Evolutionary conservation across 805 yeast species (phyloP).

Genomic region (Lachancea meyersii): DNA sequence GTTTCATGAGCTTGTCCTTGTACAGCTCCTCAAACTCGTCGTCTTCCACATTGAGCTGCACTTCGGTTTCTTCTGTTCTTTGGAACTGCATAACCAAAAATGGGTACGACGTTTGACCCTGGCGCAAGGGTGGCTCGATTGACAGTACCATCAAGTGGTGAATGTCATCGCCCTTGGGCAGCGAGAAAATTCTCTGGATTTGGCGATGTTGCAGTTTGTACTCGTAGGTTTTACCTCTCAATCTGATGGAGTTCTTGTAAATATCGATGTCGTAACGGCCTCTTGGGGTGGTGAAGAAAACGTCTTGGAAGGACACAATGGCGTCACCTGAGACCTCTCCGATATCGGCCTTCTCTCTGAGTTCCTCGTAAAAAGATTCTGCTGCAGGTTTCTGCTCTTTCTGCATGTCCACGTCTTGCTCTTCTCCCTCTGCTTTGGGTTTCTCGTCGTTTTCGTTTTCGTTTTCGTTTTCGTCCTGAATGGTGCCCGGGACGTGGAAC

Average conservation of each 20-base stretch:
- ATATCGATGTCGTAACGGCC: conserved; percentile 97
- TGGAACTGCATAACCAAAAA: conserved; percentile 85
- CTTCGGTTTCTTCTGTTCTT: conserved; percentile 84
- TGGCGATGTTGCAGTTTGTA: conserved; percentile 89
- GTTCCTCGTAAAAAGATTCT: conserved; percentile 77
- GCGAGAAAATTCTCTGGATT: conserved; percentile 81
- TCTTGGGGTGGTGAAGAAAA: conserved; percentile 9
- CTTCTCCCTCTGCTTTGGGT: conserved; percentile 32
- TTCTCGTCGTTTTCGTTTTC: conserved; percentile 31
- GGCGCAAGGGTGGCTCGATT: conserved; percentile 94
- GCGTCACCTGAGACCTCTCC: conserved; percentile 87
- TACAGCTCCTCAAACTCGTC: conserved; percentile 72
- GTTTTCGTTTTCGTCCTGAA: conserved; percentile 19
- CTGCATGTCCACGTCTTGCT: conserved; percentile 22
- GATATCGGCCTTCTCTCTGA: conserved; percentile 88
- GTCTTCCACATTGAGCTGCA: conserved; percentile 79
- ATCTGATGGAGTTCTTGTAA: conserved; percentile 77
- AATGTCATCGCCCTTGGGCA: conserved; percentile 91
- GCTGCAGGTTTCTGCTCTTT: conserved; percentile 56
- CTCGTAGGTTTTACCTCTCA: conserved; percentile 96
- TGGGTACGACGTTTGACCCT: conserved; percentile 96
- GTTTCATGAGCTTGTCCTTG: conserved; percentile 63
- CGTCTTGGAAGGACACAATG: conserved; percentile 8
- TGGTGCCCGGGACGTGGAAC: conserved; percentile 79
- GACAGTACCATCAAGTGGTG: conserved; percentile 85